These are phyloP conservation scores for Candida takata DNA, from an alignment of 805 yeast genomes.

Conservation along the genomic window DNA sequence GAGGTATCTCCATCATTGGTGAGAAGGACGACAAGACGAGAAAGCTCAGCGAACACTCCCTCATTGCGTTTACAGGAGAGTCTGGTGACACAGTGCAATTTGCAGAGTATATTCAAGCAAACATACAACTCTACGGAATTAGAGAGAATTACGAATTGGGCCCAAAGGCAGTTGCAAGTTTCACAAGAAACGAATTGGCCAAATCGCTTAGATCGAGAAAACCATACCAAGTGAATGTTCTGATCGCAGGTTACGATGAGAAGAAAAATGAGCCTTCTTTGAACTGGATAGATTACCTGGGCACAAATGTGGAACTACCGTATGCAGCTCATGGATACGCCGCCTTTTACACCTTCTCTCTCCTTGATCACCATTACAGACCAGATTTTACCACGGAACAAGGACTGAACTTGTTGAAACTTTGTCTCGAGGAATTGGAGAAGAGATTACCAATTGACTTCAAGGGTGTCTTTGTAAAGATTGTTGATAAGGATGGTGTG, in stretches of 20 bases:
- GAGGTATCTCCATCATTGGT: constrained; percentile 81
- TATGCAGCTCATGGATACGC: constrained; percentile 99
- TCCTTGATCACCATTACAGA: constrained; percentile 85
- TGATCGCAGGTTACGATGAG: constrained; percentile 76
- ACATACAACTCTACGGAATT: constrained; percentile 79
- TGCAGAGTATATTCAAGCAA: constrained; percentile 91
- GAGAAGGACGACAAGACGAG: constrained; percentile 78
- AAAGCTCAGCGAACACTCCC: constrained; percentile 61
- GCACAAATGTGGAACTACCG: constrained; percentile 85
- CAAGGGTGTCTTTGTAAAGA: constrained; percentile 73
- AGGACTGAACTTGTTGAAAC: constrained; percentile 65
- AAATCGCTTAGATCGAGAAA: constrained; percentile 84
- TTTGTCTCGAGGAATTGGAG: constrained; percentile 72
- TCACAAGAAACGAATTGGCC: constrained; percentile 83
- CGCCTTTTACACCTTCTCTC: constrained; percentile 87
- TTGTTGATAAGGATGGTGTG: constrained; percentile 58
- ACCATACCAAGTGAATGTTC: constrained; percentile 91
- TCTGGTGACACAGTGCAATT: constrained; percentile 95
- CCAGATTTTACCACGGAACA: constrained; percentile 68
- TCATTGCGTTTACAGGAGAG: constrained; percentile 91
- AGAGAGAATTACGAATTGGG: constrained; percentile 77
- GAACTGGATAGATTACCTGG: constrained; percentile 90
- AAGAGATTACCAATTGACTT: constrained; percentile 90
- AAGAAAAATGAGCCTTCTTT: constrained; percentile 55
- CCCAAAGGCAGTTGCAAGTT: constrained; percentile 82